Percentiles rank a stretch among this genome's conserved stretches.
Conservation (phyloP, 73 alveolate species). For the Urostyla sp. region DNA sequence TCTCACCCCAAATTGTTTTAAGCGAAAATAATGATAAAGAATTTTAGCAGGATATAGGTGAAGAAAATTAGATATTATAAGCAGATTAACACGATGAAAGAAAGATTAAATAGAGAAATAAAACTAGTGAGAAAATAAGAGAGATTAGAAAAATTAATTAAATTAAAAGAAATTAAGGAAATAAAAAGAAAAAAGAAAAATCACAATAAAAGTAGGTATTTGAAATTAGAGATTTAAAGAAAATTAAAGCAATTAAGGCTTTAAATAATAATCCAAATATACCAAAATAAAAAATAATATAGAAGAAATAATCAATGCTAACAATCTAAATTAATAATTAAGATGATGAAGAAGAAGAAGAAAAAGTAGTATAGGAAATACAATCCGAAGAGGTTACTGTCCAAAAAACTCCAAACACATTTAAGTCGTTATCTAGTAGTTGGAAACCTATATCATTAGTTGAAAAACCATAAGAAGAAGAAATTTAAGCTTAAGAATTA, state of each 20-base stretch:
- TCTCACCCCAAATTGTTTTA: neutral
- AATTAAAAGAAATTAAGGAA: conserved; percentile 16
- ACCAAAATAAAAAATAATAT: conserved; percentile 1
- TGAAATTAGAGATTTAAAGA: conserved; percentile 26
- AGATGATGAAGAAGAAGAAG: neutral
- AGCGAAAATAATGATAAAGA: neutral
- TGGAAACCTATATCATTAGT: neutral
- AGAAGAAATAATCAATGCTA: conserved; percentile 26
- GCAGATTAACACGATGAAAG: neutral
- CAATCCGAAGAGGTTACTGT: neutral
- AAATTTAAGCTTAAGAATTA: neutral
- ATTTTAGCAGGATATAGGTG: neutral
- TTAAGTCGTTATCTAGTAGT: conserved; percentile 32
- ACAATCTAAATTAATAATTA: neutral
- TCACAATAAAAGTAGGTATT: neutral
- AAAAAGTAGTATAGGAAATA: neutral
- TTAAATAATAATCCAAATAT: neutral
- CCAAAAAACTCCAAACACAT: neutral
- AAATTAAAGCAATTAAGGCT: conserved; percentile 6
- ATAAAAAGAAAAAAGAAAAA: neutral
- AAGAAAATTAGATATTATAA: neutral
- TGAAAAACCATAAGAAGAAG: neutral
- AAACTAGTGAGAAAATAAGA: conserved; percentile 11
- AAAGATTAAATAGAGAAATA: conserved; percentile 5
- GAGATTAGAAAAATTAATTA: conserved; percentile 30